Percentiles rank a stretch among this genome's conserved stretches.
Evolutionary conservation across 768 basidiomycete species (phyloP).

Genomic region (Lactarius indigo): DNA sequence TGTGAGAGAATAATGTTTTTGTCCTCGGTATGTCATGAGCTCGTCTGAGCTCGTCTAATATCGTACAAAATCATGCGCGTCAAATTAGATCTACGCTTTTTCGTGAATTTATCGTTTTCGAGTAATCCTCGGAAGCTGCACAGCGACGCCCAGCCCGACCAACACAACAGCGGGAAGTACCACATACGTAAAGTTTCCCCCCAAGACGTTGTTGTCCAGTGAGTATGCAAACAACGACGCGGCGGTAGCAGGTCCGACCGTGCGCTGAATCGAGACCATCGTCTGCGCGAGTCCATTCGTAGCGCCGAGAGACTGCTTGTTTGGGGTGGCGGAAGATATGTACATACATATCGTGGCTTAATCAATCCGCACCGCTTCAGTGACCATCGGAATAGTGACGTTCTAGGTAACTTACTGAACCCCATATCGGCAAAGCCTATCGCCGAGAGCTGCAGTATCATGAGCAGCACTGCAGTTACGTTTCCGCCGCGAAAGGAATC

Average conservation of each 20-base stretch:
- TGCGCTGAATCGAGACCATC: slow-evolving; percentile 37
- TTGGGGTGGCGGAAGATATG: slow-evolving; percentile 61
- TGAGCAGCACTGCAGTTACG: not conserved
- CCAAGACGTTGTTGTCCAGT: too few relatives aligned
- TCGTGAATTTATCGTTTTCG: not conserved
- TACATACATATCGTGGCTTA: slow-evolving; percentile 73
- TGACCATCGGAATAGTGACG: not conserved
- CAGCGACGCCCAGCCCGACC: not conserved
- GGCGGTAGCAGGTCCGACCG: slow-evolving; percentile 53
- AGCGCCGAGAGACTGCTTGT: slow-evolving; percentile 59
- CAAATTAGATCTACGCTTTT: too few relatives aligned
- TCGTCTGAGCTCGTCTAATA: too few relatives aligned
- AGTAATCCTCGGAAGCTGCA: slow-evolving; percentile 1
- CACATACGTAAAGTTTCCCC: too few relatives aligned
- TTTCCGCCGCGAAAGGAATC: not conserved
- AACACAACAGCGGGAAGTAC: not conserved
- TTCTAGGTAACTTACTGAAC: slow-evolving; percentile 4
- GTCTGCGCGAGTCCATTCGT: slow-evolving; percentile 54
- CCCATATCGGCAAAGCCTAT: slow-evolving; percentile 16
- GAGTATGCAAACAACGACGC: slow-evolving; percentile 29
- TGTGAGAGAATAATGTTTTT: too few relatives aligned
- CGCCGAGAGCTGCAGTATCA: slow-evolving; percentile 13
- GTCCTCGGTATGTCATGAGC: too few relatives aligned
- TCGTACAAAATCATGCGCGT: not conserved
- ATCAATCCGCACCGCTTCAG: not conserved